Base-by-base conservation (phyloP, 2,329 filamentous ascomycete species). In the Periconia sp. region DNA sequence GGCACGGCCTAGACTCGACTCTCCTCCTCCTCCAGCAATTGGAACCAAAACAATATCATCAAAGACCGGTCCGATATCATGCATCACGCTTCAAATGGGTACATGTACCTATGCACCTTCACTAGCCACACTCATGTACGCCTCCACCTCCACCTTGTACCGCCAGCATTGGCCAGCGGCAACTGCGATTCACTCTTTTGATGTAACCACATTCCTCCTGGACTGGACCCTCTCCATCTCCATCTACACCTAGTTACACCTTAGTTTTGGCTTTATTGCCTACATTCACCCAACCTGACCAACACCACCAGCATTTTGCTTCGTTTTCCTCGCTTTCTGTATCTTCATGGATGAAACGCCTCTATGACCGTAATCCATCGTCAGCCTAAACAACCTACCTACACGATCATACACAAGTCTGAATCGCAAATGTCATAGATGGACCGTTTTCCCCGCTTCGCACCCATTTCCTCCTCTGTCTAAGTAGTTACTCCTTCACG, bases 201-300 rank as follows among this genome's bases (percentile, higher is more conserved):
- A 15, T 55, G 50, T n/a, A n/a, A 50, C 44, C 50, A 35, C 43
- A 50, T 56, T 53, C 50, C 44, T 56, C 50, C 35, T 41, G 50
- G 50, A 53, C 47, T 47, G 43, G 2, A 41, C 41, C 40, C 15
- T 11, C 33, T 13, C 33, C 33, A 3, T 5, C 33, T 37, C 33
- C 33, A 37, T 11, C 33, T 37, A 11, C 33, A 37, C 13, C 23
- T 27, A 27, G 23, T 3, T 8, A 37, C 15, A 6, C 33, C 33
- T n/a, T 37, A 11, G 13, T 37, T n/a, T n/a, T 14, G 11, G 3
- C 33, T 5, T 37, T 11, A n/a, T 14, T 37, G 11, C 33, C 33
- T 37, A 13, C 11, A 37, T 11, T 3, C 33, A 27, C 23, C 3
- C 3, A 27, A 27, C 23, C 3, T 5, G 3, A 37, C 13, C 33